Base-by-base conservation (phyloP, 164 flowering plant species). In the Magnolia officinalis region DNA sequence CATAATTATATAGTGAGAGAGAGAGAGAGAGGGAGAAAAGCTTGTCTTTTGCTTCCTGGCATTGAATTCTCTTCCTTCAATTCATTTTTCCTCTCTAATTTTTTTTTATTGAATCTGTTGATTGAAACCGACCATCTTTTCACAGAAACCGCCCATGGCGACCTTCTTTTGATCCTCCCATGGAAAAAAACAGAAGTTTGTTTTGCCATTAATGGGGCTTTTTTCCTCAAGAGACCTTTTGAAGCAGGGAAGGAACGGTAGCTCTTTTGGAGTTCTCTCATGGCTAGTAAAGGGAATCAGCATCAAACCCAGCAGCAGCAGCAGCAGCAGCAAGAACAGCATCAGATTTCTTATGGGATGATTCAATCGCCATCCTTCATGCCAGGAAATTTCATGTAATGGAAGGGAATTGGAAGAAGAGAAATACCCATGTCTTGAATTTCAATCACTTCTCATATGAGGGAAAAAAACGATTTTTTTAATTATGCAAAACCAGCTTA, bases 331-430 rank as follows among this genome's bases (percentile, higher is more conserved):
- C 79, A 77, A 16, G 69, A 78, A 6, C 78, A 72, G 31, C 82
- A 83, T 45, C 89, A 86, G 80, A 86, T 88, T 75, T 81, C 91
- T 13, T 86, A 79, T 67, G 91, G 87, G 76, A 89, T 88, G 88
- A 89, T 89, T 88, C 92, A 88, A 23, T 73, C 71, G 63, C 51
- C 92, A 74, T 83, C 92, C 67, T 76, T 83, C 24, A 63, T 80
- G 61, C 89, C 84, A 52, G 84, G 77, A 64, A 86, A 83, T 77
- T 88, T 86, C 94, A 89, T 91, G 98, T 93, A 37, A 89, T 75
- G 69, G 11, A 52, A 49, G n/a, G 20, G 49, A 6, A 21, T 21
- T 55, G 50, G 67, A n/a, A 37, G 69, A 45, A 66, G 70, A 75
- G n/a, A 19, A 29, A 67, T 21, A 68, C 49, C 50, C 59, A 29